phyloP scores from a whole-genome alignment of 2,329 filamentous ascomycete species.

The Parasarocladium wereldwijsianum region DNA sequence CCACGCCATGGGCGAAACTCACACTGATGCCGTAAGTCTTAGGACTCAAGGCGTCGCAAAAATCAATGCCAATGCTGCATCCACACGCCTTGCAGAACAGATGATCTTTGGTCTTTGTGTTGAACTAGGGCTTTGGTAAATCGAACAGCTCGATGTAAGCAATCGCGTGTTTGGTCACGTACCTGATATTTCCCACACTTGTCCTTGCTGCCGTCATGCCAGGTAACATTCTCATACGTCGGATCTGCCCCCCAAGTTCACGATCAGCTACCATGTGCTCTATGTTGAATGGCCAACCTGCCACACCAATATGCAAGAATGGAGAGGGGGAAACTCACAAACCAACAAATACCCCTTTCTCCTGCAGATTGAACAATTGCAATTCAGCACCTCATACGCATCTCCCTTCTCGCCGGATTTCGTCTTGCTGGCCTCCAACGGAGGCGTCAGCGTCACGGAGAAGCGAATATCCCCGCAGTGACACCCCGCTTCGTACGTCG shows the following conservation, averaged over 20 bases:
- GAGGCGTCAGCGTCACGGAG: conserved; percentile 30
- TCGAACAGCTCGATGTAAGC: conserved; percentile 12
- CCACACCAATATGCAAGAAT: too few relatives aligned
- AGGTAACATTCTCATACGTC: conserved; percentile 21
- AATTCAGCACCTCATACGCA: conserved; percentile 30
- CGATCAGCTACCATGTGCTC: too few relatives aligned
- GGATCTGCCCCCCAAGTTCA: conserved; percentile 26
- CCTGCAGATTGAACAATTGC: conserved; percentile 38
- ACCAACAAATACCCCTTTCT: conserved; percentile 36
- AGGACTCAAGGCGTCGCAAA: conserved; percentile 14
- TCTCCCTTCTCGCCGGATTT: too few relatives aligned
- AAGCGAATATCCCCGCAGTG: conserved; percentile 38
- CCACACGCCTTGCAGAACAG: conserved; percentile 34
- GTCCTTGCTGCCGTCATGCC: conserved; percentile 24
- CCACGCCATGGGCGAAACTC: conserved; percentile 10
- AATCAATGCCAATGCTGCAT: conserved; percentile 31
- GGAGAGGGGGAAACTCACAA: conserved; percentile 16
- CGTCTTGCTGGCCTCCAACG: conserved; percentile 28
- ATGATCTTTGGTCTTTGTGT: conserved; percentile 30
- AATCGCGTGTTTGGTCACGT: conserved; percentile 5
- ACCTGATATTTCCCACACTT: conserved; percentile 19
- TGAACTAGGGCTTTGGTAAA: too few relatives aligned
- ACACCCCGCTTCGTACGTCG: conserved; percentile 32
- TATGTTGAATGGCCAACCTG: too few relatives aligned
- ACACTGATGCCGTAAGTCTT: conserved; percentile 28